Evolutionary conservation across 2,329 filamentous ascomycete genomes (phyloP).

Genomic region (Nothophoma quercina): DNA sequence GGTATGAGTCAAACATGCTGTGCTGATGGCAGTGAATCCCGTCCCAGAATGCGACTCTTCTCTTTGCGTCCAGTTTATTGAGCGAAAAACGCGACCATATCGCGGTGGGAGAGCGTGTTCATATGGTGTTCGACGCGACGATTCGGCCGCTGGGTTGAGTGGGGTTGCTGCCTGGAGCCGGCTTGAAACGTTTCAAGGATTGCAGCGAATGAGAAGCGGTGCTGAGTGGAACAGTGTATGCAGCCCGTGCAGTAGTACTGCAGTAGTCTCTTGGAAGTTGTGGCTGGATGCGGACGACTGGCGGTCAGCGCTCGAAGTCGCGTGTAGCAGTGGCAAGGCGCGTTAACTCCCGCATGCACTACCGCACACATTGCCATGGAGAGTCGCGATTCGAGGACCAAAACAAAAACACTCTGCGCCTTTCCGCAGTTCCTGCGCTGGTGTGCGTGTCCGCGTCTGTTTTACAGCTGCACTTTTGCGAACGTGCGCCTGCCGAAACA

Average conservation of each 20-base stretch:
- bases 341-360: constrained; percentile 21
- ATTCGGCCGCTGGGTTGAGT: constrained; percentile 40
- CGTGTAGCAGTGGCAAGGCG: constrained; percentile 24
- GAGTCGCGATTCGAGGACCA: constrained; percentile 40
- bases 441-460: constrained; percentile 31
- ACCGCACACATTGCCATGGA: constrained; percentile 24
- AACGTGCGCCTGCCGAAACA: constrained; percentile 21
- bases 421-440: constrained; percentile 24
- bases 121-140: constrained; percentile 50
- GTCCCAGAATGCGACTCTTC: constrained; percentile 27
- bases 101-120: constrained; percentile 50
- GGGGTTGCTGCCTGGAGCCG: constrained; percentile 29
- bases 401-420: constrained; percentile 35
- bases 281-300: constrained; percentile 41
- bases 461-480: constrained; percentile 15
- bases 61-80: constrained; percentile 43
- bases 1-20: constrained; percentile 52
- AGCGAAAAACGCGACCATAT: constrained; percentile 51
- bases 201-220: constrained; percentile 32
- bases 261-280: constrained; percentile 28
- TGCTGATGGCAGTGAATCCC: constrained; percentile 23
- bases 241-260: constrained; percentile 43
- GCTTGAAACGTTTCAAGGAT: constrained; percentile 43
- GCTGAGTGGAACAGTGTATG: constrained; percentile 25
- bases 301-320: constrained; percentile 33